These are phyloP conservation scores for Dalbergia cultrata DNA, from an alignment of 306 rosid genomes.

Conservation along the genomic window DNA sequence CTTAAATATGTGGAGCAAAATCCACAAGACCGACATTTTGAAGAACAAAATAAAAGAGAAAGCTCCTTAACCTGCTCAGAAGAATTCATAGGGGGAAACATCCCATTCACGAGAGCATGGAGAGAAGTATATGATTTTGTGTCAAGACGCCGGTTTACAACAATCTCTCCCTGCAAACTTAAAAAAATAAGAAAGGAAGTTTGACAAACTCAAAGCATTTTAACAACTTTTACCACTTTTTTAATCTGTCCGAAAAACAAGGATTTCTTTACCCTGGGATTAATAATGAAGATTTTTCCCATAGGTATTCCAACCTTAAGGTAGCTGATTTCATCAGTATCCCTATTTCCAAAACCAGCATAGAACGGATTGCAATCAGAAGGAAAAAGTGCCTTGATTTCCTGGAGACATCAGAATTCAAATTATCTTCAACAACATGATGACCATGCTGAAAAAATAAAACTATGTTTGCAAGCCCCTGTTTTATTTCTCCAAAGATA, in stretches of 20 bases:
- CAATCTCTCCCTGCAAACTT: slow-evolving; percentile 85
- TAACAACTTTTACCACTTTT: slow-evolving; percentile 20
- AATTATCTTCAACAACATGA: slow-evolving; percentile 39
- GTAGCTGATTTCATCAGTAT: slow-evolving; percentile 96
- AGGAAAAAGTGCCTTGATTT: slow-evolving; percentile 85
- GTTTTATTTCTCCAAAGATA: neutral
- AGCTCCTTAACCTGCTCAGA: slow-evolving; percentile 73
- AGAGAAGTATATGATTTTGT: slow-evolving; percentile 83
- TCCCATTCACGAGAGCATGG: slow-evolving; percentile 88
- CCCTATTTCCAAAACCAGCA: slow-evolving; percentile 99
- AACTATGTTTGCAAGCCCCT: neutral
- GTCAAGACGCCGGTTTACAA: slow-evolving; percentile 77
- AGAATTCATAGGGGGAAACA: slow-evolving; percentile 78
- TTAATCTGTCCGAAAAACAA: neutral
- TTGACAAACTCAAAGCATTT: slow-evolving; percentile 36
- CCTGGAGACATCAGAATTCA: slow-evolving; percentile 61
- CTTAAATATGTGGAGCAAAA: slow-evolving; percentile 14
- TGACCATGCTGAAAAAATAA: slow-evolving; percentile 19
- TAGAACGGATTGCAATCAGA: slow-evolving; percentile 92
- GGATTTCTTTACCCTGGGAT: slow-evolving; percentile 81
- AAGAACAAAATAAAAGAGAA: slow-evolving; percentile 23
- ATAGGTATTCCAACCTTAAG: slow-evolving; percentile 89
- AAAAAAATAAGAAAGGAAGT: slow-evolving; percentile 42
- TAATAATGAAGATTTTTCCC: slow-evolving; percentile 94
- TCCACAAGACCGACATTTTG: slow-evolving; percentile 16